Evolutionary conservation across 306 rosid species (phyloP).

Genomic region (Coriaria nepalensis): DNA sequence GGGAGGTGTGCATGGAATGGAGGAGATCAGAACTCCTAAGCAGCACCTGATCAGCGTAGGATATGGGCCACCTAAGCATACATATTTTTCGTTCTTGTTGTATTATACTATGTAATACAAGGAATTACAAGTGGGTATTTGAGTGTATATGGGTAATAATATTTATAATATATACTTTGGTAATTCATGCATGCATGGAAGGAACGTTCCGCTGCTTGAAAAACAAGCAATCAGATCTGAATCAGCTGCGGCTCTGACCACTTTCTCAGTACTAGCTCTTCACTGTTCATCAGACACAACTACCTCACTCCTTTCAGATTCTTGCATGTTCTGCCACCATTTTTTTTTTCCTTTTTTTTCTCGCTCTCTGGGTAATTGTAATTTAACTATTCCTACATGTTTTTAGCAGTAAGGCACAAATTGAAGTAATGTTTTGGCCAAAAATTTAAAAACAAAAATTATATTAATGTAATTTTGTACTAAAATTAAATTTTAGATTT

Average conservation of each 20-base stretch:
- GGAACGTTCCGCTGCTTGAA: slow-evolving; percentile 41
- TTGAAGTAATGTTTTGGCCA: too few species aligned
- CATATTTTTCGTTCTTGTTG: slow-evolving; percentile 16
- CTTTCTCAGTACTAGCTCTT: neutral
- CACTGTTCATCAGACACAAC: neutral
- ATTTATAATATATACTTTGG: neutral
- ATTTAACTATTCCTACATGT: too few species aligned
- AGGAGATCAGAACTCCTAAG: slow-evolving; percentile 1
- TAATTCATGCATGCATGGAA: slow-evolving; percentile 35
- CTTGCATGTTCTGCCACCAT: neutral
- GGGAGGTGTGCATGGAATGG: slow-evolving; percentile 4
- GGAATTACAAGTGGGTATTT: too few species aligned
- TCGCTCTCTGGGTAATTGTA: too few species aligned
- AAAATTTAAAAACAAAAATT: too few species aligned
- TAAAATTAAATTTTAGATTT: too few species aligned
- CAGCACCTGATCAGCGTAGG: slow-evolving; percentile 43
- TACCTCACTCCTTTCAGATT: neutral
- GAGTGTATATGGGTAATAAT: too few species aligned
- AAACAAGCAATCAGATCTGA: slow-evolving; percentile 28
- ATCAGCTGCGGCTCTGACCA: slow-evolving; percentile 12
- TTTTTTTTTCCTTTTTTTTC: too few species aligned
- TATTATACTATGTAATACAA: neutral
- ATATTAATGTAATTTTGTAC: too few species aligned
- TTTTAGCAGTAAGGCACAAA: too few species aligned
- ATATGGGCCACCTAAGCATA: slow-evolving; percentile 33